Evolutionary conservation across 371 early-diverging fungal species (phyloP), one percentile per base, ranked within the genome.

Genomic region (Mucor saturninus): DNA sequence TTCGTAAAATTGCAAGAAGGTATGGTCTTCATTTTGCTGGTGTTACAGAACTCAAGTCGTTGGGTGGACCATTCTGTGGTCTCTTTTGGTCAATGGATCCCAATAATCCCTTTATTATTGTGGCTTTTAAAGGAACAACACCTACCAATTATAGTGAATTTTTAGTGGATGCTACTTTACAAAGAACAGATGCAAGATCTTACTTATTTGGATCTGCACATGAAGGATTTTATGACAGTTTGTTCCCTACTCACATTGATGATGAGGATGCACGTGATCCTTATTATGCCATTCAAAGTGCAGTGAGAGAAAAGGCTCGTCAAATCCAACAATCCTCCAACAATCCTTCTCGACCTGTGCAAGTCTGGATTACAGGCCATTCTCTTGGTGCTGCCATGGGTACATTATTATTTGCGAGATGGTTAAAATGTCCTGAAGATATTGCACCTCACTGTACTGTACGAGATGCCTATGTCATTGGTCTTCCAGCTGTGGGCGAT

Each of bases 351-450:
- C 62, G 69, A 11, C 80, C 79, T 26, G 66, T 81, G 29, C 80
- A 80, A 37, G 39, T 84, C 3, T 84, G 83, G 83, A 56, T 84
- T 5, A 76, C 81, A 5, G 84, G 84, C 0, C 83, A 84, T 61
- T 84, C 83, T 0, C 59, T 84, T 8, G 83, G 84, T n/a, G 80
- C 79, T 8, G 80, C 82, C 0, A 56, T 84, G 49, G 71, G 75
- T 2, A 73, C 79, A 1, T 55, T 81, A 28, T 64, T 79, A 3
- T 79, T 81, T 74, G 84, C 84, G 1, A 64, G 84, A 11, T 69
- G 73, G 31, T 67, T 82, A 21, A 70, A 79, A 52, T 72, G 75
- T 2, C 69, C 82, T 6, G 68, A 71, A 14, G 65, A 68, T n/a
- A 59, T 74, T 0, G 75, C 70, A 26, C 67, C 74, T 0, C 49